Base-by-base conservation (phyloP, 129 eudicot genomes). In the carrot (Daucus carota) region DNA sequence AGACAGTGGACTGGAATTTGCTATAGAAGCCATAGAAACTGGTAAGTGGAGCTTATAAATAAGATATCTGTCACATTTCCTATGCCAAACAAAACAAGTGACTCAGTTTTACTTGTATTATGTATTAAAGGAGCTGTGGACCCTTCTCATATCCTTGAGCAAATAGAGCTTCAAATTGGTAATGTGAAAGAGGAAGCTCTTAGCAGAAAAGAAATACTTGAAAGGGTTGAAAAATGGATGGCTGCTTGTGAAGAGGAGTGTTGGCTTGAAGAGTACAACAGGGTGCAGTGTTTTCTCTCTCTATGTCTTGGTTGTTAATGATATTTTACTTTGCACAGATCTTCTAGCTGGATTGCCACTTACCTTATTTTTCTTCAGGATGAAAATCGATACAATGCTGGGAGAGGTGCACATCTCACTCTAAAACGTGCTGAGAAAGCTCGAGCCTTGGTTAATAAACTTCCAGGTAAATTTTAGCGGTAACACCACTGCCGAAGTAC, bases 361-460 rank as follows among this genome's bases (percentile, higher is more conserved):
- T 63, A 24, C 75, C 10, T 20, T 77, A 7, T 77, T 34, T 63
- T 41, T 54, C 20, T 78, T 48, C 59, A 94, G 99, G 99, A 94
- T 83, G 96, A 89, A 32, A 94, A 91, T 79, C 90, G 99, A 18
- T 94, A 89, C 79, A 94, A 88, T 86, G 92, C 96, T 70, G 99
- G 99, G 81, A 80, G 92, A 80, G 99, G 99, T 63, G 97, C 97
- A 76, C 99, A 94, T 83, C 93, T 89, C 68, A 84, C 87, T 15
- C 88, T 91, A 71, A 94, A 94, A 75, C 97, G 99, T 50, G 99
- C 99, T 74, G 99, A 91, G 80, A 94, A 94, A 78, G 99, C 97
- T 70, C 96, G 99, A 26, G 88, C 90, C 6, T 82, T 94, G 71
- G 96, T 94, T n/a, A 86, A 81, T 78, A 94, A 94, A 71, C 89